Evolutionary conservation across 148 eudicot species (phyloP).

Genomic region (Simmondsia chinensis): DNA sequence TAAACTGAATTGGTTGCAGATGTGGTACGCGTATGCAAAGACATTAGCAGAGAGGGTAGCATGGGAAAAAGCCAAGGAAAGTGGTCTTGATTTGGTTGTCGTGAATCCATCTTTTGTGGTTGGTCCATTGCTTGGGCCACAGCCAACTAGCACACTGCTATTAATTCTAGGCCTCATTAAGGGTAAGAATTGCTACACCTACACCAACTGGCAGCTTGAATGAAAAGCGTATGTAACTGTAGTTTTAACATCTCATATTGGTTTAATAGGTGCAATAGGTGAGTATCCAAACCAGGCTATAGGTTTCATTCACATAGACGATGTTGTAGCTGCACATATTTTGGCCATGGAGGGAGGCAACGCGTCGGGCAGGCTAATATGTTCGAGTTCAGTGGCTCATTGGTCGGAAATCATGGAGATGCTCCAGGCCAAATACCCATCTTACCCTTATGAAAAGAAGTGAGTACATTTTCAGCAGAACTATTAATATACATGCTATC

Average conservation of each 20-base stretch:
- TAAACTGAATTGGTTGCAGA: slow-evolving; percentile 19
- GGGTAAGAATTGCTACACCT: slow-evolving; percentile 23
- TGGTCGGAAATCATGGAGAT: slow-evolving; percentile 52
- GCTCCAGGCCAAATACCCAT: slow-evolving; percentile 55
- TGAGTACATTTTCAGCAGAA: slow-evolving; percentile 10
- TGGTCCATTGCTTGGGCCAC: slow-evolving; percentile 64
- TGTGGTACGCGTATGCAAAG: slow-evolving; percentile 78
- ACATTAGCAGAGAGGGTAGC: slow-evolving; percentile 60
- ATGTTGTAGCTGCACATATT: slow-evolving; percentile 50
- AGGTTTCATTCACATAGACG: slow-evolving; percentile 64
- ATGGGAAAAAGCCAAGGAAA: slow-evolving; percentile 60
- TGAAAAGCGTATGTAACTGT: neutral
- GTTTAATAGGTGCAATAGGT: slow-evolving; percentile 26
- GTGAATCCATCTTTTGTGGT: slow-evolving; percentile 68
- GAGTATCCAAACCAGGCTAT: slow-evolving; percentile 41
- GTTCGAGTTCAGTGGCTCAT: slow-evolving; percentile 56
- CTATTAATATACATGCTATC: neutral
- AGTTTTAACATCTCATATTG: neutral
- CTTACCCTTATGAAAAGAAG: slow-evolving; percentile 53
- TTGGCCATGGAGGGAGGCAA: slow-evolving; percentile 57
- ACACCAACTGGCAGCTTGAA: neutral
- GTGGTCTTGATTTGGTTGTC: slow-evolving; percentile 53
- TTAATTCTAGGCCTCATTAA: slow-evolving; percentile 25
- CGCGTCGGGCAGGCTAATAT: slow-evolving; percentile 56
- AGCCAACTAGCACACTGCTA: slow-evolving; percentile 59